Evolutionary conservation across 1,284 basidiomycete genomes (phyloP).

Genomic region (Gymnopus androsaceus): DNA sequence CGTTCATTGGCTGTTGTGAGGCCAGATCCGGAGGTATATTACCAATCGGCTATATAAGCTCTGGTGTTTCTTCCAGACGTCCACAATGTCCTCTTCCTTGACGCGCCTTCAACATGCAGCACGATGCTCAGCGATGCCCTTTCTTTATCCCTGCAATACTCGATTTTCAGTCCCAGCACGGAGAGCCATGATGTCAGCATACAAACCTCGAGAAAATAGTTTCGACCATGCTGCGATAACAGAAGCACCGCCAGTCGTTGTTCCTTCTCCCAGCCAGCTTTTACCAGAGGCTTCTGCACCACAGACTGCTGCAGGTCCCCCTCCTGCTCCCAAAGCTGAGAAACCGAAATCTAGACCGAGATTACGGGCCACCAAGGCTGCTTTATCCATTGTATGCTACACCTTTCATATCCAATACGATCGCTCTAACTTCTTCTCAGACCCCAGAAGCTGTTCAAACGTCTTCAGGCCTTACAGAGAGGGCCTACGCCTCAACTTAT

Average conservation of each 20-base stretch:
- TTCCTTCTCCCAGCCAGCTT: slow-evolving; percentile 48
- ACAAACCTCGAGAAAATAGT: slow-evolving; percentile 33
- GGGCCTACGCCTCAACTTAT: slow-evolving; percentile 90
- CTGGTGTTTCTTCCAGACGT: not conserved
- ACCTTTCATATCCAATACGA: not conserved
- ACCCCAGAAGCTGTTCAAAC: slow-evolving; percentile 79
- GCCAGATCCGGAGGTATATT: slow-evolving; percentile 3
- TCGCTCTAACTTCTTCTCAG: slow-evolving; percentile 42
- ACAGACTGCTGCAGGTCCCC: slow-evolving; percentile 69
- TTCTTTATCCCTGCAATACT: slow-evolving; percentile 37
- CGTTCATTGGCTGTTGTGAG: slow-evolving; percentile 4
- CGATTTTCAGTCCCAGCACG: slow-evolving; percentile 33
- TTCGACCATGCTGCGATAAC: slow-evolving; percentile 36
- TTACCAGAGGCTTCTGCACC: slow-evolving; percentile 66
- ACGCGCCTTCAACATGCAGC: slow-evolving; percentile 27
- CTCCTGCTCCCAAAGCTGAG: slow-evolving; percentile 63
- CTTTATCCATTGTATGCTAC: slow-evolving; percentile 74
- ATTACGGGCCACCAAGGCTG: slow-evolving; percentile 79
- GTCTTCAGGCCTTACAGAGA: slow-evolving; percentile 70
- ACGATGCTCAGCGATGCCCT: slow-evolving; percentile 32
- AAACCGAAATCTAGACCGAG: slow-evolving; percentile 57
- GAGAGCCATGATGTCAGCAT: slow-evolving; percentile 65
- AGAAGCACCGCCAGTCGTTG: slow-evolving; percentile 53
- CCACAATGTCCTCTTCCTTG: slow-evolving; percentile 33
- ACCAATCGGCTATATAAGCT: slow-evolving; percentile 10